A percentile compares a stretch with the other conserved stretches of the same genome.
Conservation (phyloP, 2,329 filamentous ascomycete genomes). For the Aureobasidium sp. region DNA sequence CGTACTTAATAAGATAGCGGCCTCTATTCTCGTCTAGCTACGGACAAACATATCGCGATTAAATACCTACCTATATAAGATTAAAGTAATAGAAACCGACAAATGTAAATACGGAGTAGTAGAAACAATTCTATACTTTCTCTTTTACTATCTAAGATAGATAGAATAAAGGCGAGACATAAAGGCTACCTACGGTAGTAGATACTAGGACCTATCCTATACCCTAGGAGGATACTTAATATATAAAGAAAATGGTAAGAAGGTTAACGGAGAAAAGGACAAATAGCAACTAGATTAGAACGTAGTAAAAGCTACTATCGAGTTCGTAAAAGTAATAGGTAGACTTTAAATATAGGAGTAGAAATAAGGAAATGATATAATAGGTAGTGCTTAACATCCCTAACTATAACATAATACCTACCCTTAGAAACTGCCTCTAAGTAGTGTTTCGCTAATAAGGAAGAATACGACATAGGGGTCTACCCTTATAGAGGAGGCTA, state of each 20-base stretch:
- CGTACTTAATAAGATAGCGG: background rate
- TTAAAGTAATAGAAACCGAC: background rate
- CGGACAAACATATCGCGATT: background rate
- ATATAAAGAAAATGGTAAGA: background rate
- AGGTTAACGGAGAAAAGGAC: background rate
- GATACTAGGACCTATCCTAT: background rate
- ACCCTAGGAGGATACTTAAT: background rate
- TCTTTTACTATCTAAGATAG: background rate
- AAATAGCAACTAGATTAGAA: background rate
- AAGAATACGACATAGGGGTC: no score
- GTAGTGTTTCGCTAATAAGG: no score
- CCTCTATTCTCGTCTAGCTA: background rate
- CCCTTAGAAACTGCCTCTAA: no score
- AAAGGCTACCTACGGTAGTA: background rate
- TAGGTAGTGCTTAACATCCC: no score
- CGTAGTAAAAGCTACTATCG: no score
- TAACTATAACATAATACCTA: no score
- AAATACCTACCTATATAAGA: background rate
- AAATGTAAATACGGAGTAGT: background rate
- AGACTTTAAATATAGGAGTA: no score
- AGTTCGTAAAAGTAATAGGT: no score
- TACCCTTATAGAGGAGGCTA: no score
- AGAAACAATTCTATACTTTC: background rate
- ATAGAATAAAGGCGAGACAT: background rate
- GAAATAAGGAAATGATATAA: no score